Evolutionary conservation across 2,329 filamentous ascomycete species (phyloP), one percentile per base, ranked within the genome.

Genomic region (Phyllachora maydis): DNA sequence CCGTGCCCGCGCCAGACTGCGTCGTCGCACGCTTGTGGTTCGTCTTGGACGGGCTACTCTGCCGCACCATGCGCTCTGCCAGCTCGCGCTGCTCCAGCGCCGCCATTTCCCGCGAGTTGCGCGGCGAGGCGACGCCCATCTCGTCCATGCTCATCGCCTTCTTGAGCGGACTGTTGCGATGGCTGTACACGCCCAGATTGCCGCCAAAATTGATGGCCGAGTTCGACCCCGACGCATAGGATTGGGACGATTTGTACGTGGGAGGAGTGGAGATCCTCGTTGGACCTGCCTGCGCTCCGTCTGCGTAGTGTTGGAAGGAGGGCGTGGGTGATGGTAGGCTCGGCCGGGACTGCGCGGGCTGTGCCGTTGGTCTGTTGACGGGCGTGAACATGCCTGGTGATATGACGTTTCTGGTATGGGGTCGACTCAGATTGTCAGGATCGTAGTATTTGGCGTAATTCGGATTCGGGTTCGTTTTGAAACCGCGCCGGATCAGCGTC

Each of bases 391-490:
- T 40, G 34, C 45, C 49, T 21, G 49, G 43, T 26, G 38, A 46
- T 47, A 49, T 41, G 32, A 39, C 35, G 31, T 38, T 54, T 39
- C 34, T 49, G 23, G 40, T 30, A 32, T 39, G 43, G 31, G 36
- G 43, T n/a, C n/a, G n/a, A 12, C 42, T 26, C 27, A 38, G 30
- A 15, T 36, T 35, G 21, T 83, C 69, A 0, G 75, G 70, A 35
- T 83, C 69, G 32, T 81, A 61, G 34, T 81, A 68, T 28, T 62
- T 65, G 16, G 65, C 49, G 40, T 88, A 88, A 41, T 76, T 79
- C 1, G 75, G 71, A 41, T 93, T 93, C 4, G 79, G 74, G 28
- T 82, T 77, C 2, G 75, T 77, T 31, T 67, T 63, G 46, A 92
- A 93, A 2, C 67, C 67, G 21, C 77, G 71, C 29, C 74, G 74